These are phyloP conservation scores for Biscutella auriculata DNA, from an alignment of 441 rosid species.

Conservation along the genomic window DNA sequence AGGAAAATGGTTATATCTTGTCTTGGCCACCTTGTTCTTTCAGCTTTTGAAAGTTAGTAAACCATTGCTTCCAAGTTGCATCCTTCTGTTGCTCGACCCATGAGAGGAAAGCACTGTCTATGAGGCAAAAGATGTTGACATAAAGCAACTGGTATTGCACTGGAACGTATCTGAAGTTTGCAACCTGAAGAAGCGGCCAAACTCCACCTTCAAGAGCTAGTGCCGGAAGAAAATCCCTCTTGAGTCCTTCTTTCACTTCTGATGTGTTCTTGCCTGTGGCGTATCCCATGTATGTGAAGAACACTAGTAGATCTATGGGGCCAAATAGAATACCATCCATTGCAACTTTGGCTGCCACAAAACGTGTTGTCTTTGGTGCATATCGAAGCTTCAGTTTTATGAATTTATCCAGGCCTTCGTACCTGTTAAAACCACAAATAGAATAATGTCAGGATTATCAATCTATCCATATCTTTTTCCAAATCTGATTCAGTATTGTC, in stretches of 20 bases:
- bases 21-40: conserved; percentile 50
- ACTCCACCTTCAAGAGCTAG: conserved; percentile 75
- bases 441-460: not conserved
- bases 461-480: not conserved
- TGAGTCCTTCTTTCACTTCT: conserved; percentile 76
- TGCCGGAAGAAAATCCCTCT: conserved; percentile 93
- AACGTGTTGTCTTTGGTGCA: conserved; percentile 53
- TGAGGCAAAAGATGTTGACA: conserved; percentile 78
- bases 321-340: conserved; percentile 82
- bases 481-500: not conserved
- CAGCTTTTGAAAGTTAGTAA: conserved; percentile 39
- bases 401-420: conserved; percentile 70
- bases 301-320: conserved; percentile 69
- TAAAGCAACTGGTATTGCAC: conserved; percentile 93
- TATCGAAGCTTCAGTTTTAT: conserved; percentile 57
- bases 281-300: conserved; percentile 91
- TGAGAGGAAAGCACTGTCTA: conserved; percentile 85
- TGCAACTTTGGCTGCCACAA: conserved; percentile 81
- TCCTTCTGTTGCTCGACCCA: conserved; percentile 94
- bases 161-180: conserved; percentile 73
- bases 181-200: conserved; percentile 87
- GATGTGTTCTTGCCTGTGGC: conserved; percentile 54
- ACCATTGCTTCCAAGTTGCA: conserved; percentile 92
- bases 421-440: conserved; percentile 34
- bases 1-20: conserved; percentile 24